A percentile compares a stretch with the other conserved stretches of the same genome.
Evolutionary conservation across 192 early-diverging fungal genomes (phyloP).

Genomic region (Coemansia asiatica): DNA sequence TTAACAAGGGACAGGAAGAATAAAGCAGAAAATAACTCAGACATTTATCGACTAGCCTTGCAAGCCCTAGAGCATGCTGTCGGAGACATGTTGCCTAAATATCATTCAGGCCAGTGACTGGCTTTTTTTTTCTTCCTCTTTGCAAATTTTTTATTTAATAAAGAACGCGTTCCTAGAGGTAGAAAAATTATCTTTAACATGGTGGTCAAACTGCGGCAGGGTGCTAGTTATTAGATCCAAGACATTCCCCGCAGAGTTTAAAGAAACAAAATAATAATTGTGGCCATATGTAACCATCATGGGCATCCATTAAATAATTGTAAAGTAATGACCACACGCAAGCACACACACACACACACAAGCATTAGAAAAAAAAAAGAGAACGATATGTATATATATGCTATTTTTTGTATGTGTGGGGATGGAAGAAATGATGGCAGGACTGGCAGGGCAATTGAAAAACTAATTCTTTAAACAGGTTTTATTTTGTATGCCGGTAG

Average conservation of each 20-base stretch:
- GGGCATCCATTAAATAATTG: not conserved
- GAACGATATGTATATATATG: too few species aligned
- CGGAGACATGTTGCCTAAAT: not conserved
- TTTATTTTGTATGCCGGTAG: too few species aligned
- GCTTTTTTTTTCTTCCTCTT: not conserved
- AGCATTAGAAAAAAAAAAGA: not conserved
- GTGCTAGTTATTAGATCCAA: not conserved
- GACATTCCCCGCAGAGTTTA: not conserved
- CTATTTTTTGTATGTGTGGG: too few species aligned
- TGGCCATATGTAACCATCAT: conserved; percentile 8
- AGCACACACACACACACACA: not conserved
- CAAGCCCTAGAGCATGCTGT: not conserved
- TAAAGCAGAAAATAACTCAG: not conserved
- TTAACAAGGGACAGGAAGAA: conserved; percentile 4
- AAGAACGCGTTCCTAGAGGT: not conserved
- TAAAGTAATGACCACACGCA: not conserved
- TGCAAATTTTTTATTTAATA: conserved; percentile 1
- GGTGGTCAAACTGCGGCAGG: not conserved
- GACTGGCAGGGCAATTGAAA: too few species aligned
- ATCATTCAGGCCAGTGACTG: not conserved
- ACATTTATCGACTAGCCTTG: not conserved
- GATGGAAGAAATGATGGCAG: too few species aligned
- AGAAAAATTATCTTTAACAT: not conserved
- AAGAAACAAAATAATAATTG: conserved; percentile 2
- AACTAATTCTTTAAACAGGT: too few species aligned